A percentile compares a stretch with the other conserved stretches of the same genome.
These are phyloP conservation scores for Kockovaella imperatae DNA, from an alignment of 768 basidiomycete species.

Conservation along the genomic window DNA sequence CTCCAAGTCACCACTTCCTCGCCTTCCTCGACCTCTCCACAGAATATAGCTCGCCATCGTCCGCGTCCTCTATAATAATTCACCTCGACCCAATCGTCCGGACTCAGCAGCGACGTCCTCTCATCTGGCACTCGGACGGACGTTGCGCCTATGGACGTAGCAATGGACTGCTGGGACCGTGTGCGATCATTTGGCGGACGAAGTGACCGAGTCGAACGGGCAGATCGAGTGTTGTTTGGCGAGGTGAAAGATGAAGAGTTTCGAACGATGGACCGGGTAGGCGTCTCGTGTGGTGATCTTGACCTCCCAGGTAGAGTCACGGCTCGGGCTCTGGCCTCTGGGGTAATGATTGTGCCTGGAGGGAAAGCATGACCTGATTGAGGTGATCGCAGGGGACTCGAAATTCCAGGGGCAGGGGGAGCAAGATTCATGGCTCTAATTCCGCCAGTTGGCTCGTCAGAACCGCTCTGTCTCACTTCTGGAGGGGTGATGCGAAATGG, in stretches of 20 bases:
- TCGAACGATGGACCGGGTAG: not conserved
- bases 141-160: constrained; percentile 3
- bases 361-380: too few relatives aligned
- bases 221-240: not conserved
- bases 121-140: constrained; percentile 8
- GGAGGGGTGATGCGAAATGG: constrained; percentile 15
- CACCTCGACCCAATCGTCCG: constrained; percentile 1
- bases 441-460: too few relatives aligned
- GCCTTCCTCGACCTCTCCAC: constrained; percentile 26
- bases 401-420: not conserved
- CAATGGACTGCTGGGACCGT: not conserved
- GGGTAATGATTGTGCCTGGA: too few relatives aligned
- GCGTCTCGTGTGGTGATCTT: not conserved
- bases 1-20: constrained; percentile 11
- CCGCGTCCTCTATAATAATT: constrained; percentile 6
- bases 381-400: not conserved
- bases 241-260: constrained; percentile 4
- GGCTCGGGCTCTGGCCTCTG: too few relatives aligned
- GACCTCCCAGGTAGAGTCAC: not conserved
- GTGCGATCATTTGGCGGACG: not conserved
- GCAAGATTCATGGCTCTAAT: too few relatives aligned
- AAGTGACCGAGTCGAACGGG: not conserved
- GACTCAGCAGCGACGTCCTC: constrained; percentile 16
- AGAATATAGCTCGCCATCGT: constrained; percentile 21
- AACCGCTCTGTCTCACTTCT: too few relatives aligned